These are phyloP conservation scores for Xylariales sp. DNA, from an alignment of 2,329 filamentous ascomycete genomes.

Conservation along the genomic window DNA sequence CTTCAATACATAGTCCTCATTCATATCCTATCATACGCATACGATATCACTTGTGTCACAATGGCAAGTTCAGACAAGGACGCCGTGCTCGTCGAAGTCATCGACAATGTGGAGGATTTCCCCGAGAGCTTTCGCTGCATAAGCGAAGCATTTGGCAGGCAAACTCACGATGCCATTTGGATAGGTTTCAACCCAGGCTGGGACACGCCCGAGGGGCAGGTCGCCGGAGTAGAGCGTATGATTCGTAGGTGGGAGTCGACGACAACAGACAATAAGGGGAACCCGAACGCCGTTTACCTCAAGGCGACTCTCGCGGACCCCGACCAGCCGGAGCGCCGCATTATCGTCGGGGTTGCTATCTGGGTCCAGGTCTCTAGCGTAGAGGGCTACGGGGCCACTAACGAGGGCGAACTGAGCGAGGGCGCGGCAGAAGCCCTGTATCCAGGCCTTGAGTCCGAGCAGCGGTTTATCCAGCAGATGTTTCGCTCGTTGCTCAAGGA, in stretches of 20 bases:
- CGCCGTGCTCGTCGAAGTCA: slow-evolving; percentile 42
- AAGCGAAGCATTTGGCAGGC: slow-evolving; percentile 60
- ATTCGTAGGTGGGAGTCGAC: slow-evolving; percentile 55
- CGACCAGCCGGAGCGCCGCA: slow-evolving; percentile 41
- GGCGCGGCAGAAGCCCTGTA: slow-evolving; percentile 52
- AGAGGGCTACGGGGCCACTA: slow-evolving; percentile 59
- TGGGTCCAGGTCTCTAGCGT: slow-evolving; percentile 65
- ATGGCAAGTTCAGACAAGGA: slow-evolving; percentile 28
- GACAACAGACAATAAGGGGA: slow-evolving; percentile 56
- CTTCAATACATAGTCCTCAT: background rate
- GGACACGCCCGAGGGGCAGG: slow-evolving; percentile 61
- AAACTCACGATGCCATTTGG: slow-evolving; percentile 64
- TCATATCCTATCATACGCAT: background rate
- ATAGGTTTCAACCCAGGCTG: slow-evolving; percentile 64
- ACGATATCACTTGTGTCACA: background rate
- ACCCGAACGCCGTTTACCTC: slow-evolving; percentile 63
- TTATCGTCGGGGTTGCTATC: slow-evolving; percentile 64
- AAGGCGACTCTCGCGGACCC: slow-evolving; percentile 62
- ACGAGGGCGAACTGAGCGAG: slow-evolving; percentile 49
- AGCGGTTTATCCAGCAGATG: slow-evolving; percentile 59
- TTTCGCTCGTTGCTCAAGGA: slow-evolving; percentile 57
- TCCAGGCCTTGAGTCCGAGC: slow-evolving; percentile 57
- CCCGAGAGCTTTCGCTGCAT: slow-evolving; percentile 48
- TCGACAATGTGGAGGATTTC: slow-evolving; percentile 42
- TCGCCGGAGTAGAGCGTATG: slow-evolving; percentile 53